A percentile compares a stretch with the other conserved stretches of the same genome.
Evolutionary conservation across 768 basidiomycete genomes (phyloP).

Genomic region (Lactifluus hygrophoroides): DNA sequence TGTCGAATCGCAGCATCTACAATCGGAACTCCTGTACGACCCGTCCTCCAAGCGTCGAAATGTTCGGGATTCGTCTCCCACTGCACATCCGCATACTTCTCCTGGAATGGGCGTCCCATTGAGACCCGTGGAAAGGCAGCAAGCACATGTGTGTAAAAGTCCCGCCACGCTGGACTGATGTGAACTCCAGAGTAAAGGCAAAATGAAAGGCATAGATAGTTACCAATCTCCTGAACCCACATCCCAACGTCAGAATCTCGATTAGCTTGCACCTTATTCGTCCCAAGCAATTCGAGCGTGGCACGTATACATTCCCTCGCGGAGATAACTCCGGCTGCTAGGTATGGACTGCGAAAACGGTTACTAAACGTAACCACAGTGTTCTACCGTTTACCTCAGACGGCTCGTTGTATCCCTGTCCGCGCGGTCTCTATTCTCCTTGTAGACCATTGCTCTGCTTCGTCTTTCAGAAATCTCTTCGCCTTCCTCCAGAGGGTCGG

Average conservation of each 20-base stretch:
- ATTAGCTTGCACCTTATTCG: slow-evolving; percentile 47
- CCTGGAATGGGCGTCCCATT: slow-evolving; percentile 82
- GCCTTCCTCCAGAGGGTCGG: slow-evolving; percentile 46
- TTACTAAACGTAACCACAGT: neutral
- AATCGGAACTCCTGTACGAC: slow-evolving; percentile 82
- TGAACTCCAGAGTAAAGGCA: neutral
- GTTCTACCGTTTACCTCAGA: slow-evolving; percentile 39
- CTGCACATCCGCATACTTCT: slow-evolving; percentile 65
- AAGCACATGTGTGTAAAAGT: slow-evolving; percentile 79
- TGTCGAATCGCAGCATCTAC: slow-evolving; percentile 84
- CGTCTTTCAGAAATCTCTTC: slow-evolving; percentile 39
- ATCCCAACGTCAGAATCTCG: slow-evolving; percentile 60
- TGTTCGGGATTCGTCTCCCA: slow-evolving; percentile 52
- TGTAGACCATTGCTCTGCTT: slow-evolving; percentile 45
- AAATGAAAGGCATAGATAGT: slow-evolving; percentile 2
- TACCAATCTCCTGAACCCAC: slow-evolving; percentile 76
- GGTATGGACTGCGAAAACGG: slow-evolving; percentile 51
- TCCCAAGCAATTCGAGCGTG: slow-evolving; percentile 44
- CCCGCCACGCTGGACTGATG: slow-evolving; percentile 56
- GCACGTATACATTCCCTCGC: slow-evolving; percentile 59
- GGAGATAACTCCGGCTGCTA: slow-evolving; percentile 78
- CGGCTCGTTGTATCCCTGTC: slow-evolving; percentile 77
- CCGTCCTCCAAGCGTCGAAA: slow-evolving; percentile 61
- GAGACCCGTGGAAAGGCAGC: slow-evolving; percentile 75
- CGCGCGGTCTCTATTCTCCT: slow-evolving; percentile 56